Conservation (phyloP, 2,329 filamentous ascomycete species). For the Colletotrichum salicis region DNA sequence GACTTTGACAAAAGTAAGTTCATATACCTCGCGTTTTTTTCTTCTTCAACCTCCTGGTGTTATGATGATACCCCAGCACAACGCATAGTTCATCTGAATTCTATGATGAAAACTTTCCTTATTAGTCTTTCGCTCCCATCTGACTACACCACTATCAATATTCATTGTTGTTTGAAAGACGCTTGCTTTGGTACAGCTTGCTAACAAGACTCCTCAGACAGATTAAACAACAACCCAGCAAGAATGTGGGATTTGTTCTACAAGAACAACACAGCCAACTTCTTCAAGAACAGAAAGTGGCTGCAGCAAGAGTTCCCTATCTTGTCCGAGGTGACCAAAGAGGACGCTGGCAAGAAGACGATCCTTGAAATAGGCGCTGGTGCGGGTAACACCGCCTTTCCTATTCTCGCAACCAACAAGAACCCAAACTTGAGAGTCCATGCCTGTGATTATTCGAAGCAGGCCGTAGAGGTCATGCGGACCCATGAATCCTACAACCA, state of each 20-base stretch:
- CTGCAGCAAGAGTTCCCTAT: constrained; percentile 94
- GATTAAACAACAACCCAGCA: constrained; percentile 89
- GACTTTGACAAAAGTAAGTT: constrained; percentile 88
- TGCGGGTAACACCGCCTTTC: constrained; percentile 96
- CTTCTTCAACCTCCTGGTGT: constrained; percentile 37
- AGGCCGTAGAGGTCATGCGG: constrained; percentile 93
- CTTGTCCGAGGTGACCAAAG: constrained; percentile 77
- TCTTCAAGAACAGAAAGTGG: constrained; percentile 99
- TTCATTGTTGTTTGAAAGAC: constrained; percentile 20
- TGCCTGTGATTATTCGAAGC: constrained; percentile 96
- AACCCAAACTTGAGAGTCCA: constrained; percentile 86
- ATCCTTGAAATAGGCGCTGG: constrained; percentile 94
- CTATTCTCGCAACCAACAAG: constrained; percentile 83
- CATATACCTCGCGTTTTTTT: constrained; percentile 1
- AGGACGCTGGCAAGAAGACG: constrained; percentile 74
- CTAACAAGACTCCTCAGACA: constrained; percentile 64
- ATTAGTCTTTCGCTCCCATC: constrained; percentile 81
- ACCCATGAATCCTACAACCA: constrained; percentile 79
- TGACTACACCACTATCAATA: constrained; percentile 55
- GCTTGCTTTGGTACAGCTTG: constrained; percentile 35
- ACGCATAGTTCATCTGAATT: constrained; percentile 71
- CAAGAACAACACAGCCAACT: constrained; percentile 96
- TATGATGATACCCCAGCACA: constrained; percentile 44
- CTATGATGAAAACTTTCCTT: constrained; percentile 64
- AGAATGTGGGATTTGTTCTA: constrained; percentile 99